Evolutionary conservation across 2,329 filamentous ascomycete species (phyloP), one percentile per base, ranked within the genome.

Genomic region (Nothophaeocryptopus gaeumannii): DNA sequence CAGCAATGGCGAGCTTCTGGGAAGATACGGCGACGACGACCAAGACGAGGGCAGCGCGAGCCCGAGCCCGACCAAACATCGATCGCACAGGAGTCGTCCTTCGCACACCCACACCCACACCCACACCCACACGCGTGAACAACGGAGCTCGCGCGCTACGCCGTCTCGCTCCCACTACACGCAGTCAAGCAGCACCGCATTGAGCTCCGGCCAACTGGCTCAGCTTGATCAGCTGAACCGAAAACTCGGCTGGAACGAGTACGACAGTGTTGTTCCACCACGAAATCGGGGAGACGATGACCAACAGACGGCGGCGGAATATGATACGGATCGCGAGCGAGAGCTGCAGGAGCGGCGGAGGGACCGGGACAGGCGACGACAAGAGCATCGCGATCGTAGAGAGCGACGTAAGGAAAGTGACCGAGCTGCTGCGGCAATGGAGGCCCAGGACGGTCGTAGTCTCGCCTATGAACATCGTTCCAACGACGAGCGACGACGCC

Each of bases 161-260:
- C 47, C 49, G 35, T 59, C 59, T 10, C 45, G 58, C 32, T 53
- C 64, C 13, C 33, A 30, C 34, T 26, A 26, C 20, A 54, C 39
- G 26, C 67, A 64, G 30, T 60, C 61, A 5, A 65, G 62, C 14
- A 65, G 59, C 43, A 68, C 68, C 16, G 61, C 69, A 34, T 66
- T 77, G 61, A 82, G 62, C 67, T 73, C 70, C 53, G 79, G 82
- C 59, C 82, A 85, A 5, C 69, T 91, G 41, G 84, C 83, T 10
- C 81, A 83, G 62, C 69, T 91, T 39, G 79, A 89, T 59, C 75
- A 80, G 42, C 71, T 80, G 46, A 84, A 88, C 67, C 74, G 78
- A 20, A 78, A 81, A 55, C 74, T 73, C 50, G 72, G 72, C 2
- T 75, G 71, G 68, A 64, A 64, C 15, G 66, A 67, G 8, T 70